These are phyloP conservation scores for Erucastrum elatum DNA, from an alignment of 345 rosid genomes.

Conservation along the genomic window DNA sequence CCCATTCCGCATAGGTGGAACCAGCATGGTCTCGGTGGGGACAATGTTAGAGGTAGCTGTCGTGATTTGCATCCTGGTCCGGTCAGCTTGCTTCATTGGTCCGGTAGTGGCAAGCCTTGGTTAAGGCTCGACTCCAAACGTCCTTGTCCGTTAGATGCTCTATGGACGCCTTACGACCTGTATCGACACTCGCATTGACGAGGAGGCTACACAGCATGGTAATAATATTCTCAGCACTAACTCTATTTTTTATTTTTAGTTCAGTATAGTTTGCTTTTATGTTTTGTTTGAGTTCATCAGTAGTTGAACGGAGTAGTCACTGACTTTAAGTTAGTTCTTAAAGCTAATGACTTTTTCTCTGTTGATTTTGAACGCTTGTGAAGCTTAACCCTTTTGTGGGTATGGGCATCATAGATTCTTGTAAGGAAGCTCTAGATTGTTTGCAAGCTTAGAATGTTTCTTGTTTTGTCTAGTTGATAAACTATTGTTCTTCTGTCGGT, in stretches of 20 bases:
- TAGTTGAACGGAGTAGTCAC: conserved; percentile 34
- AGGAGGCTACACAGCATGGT: conserved; percentile 8
- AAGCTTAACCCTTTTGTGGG: conserved; percentile 14
- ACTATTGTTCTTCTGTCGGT: conserved; percentile 35
- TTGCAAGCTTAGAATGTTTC: neutral
- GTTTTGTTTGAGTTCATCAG: conserved; percentile 24
- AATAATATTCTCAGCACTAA: conserved; percentile 15
- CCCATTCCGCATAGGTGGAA: conserved; percentile 86
- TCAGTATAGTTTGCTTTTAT: neutral
- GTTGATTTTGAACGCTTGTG: conserved; percentile 3
- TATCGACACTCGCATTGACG: conserved; percentile 48
- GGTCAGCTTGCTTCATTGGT: conserved; percentile 77
- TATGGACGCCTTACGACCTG: conserved; percentile 74
- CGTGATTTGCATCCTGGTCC: conserved; percentile 79
- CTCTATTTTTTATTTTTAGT: conserved; percentile 1
- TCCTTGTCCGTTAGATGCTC: conserved; percentile 65
- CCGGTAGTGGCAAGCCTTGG: conserved; percentile 89
- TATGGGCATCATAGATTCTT: conserved; percentile 3
- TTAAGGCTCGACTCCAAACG: conserved; percentile 62
- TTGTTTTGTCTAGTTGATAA: conserved; percentile 25
- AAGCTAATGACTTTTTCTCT: conserved; percentile 1
- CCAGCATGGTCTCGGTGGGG: conserved; percentile 81
- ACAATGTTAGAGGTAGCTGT: conserved; percentile 72
- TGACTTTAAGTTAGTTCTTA: conserved; percentile 6
- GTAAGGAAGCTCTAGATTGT: conserved; percentile 22